Evolutionary conservation across 345 rosid species (phyloP), one percentile per base, ranked within the genome.

Genomic region (Moricandia moricandioides): DNA sequence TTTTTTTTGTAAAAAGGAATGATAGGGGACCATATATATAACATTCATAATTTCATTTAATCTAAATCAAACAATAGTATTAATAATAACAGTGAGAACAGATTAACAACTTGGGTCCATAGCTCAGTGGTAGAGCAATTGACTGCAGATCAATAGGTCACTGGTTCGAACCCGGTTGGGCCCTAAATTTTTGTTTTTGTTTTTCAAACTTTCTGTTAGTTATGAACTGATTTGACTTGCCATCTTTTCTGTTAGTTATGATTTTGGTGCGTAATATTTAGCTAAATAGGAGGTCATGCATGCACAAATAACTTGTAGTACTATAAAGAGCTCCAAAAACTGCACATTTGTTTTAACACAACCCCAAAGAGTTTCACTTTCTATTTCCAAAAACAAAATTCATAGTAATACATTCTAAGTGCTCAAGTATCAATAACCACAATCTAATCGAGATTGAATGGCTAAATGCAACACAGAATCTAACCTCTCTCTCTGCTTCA

Each of bases 81-180:
- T 43, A 1, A n/a, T 43, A n/a, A n/a, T n/a, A 2, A 5, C 16
- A 1, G n/a, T 4, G 14, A 43, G 0, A 6, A 12, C 1, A 0
- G n/a, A n/a, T n/a, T 2, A 62, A 8, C 26, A 14, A 7, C 1
- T 4, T 63, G 90, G 88, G 89, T 86, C 85, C 84, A 82, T 89
- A 84, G 90, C 90, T 91, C 90, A 86, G 93, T 86, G 89, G 96
- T 89, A 86, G 96, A 89, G 91, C 90, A 89, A 85, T 88, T 91
- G 88, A 86, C 91, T 89, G 86, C 87, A 86, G 91, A 86, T 89
- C 89, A 89, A 86, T 85, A 87, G 95, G 91, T 88, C 93, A 83
- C 80, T 73, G 87, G 85, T 82, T 84, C 83, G 80, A 78, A 71
- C 82, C 79, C 85, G 77, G 83, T 79, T 77, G 86, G 85, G 85